phyloP scores from a whole-genome alignment of 2,329 filamentous ascomycete genomes.

The Botrytis cinerea region DNA sequence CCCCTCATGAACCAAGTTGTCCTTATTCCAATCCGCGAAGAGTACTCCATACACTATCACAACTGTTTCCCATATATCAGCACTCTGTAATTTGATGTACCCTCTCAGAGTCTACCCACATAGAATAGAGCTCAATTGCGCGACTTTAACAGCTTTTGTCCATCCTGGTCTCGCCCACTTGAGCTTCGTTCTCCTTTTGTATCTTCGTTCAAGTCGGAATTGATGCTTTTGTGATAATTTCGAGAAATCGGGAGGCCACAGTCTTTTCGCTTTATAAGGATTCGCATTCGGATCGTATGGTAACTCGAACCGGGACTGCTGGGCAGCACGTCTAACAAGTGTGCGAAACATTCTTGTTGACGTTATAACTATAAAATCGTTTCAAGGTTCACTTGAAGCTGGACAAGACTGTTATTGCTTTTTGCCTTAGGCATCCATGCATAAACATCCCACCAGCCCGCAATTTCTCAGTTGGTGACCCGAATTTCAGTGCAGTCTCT shows the following conservation, averaged over 20 bases:
- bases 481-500: conserved; percentile 23
- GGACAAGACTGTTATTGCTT: neutral
- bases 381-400: neutral
- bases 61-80: conserved; percentile 43
- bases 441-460: conserved; percentile 27
- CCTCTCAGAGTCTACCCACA: conserved; percentile 34
- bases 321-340: conserved; percentile 47
- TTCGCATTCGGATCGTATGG: conserved; percentile 48
- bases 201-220: conserved; percentile 76
- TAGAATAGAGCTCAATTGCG: conserved; percentile 50
- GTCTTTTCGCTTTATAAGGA: conserved; percentile 66
- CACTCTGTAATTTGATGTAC: neutral
- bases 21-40: conserved; percentile 59
- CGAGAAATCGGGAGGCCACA: conserved; percentile 77
- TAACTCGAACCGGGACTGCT: conserved; percentile 41
- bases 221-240: conserved; percentile 71
- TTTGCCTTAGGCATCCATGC: conserved; percentile 26
- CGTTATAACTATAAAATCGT: conserved; percentile 26
- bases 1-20: conserved; percentile 35
- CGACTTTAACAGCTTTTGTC: conserved; percentile 65
- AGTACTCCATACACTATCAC: conserved; percentile 58
- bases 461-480: conserved; percentile 22
- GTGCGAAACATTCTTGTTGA: conserved; percentile 50
- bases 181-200: conserved; percentile 67
- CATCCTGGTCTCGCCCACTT: conserved; percentile 63